Percentiles rank a stretch among this genome's conserved stretches.
These are phyloP conservation scores for Botrytis sinoallii DNA, from an alignment of 2,329 filamentous ascomycete genomes.

Conservation along the genomic window DNA sequence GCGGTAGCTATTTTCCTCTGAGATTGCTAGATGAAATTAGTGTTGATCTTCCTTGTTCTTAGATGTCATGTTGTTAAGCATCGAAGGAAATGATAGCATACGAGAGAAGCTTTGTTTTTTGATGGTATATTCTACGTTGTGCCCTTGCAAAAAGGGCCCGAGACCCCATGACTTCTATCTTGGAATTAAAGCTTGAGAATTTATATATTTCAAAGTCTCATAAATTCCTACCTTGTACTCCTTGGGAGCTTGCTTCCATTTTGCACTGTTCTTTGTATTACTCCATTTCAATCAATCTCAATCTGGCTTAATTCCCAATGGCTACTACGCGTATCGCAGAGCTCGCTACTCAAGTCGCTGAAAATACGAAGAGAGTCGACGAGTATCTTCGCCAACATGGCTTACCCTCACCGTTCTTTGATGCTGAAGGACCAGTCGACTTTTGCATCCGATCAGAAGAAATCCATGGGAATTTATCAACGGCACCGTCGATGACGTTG, in stretches of 20 bases:
- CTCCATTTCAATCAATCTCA: not conserved
- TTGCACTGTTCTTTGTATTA: not conserved
- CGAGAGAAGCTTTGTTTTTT: not conserved
- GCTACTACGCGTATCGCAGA: not conserved
- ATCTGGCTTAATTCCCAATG: not conserved
- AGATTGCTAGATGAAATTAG: not conserved
- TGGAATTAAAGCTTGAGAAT: not conserved
- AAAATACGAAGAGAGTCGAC: not conserved
- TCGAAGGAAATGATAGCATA: not conserved
- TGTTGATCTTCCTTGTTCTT: not conserved
- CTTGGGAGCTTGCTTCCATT: not conserved
- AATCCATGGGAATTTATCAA: not conserved
- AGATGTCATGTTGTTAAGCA: not conserved
- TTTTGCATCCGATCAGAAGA: constrained; percentile 4
- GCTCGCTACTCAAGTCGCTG: not conserved
- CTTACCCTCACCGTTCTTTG: constrained; percentile 4
- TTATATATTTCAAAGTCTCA: not conserved
- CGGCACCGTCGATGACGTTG: constrained; percentile 21
- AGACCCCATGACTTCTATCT: not conserved
- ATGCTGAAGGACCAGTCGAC: not conserved
- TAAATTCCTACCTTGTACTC: not conserved
- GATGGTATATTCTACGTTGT: not conserved
- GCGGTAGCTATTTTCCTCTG: not conserved
- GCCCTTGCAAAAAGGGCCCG: not conserved
- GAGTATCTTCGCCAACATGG: not conserved